These are phyloP conservation scores for Ascodesmis nigricans DNA, from an alignment of 495 filamentous ascomycete genomes.

Conservation along the genomic window DNA sequence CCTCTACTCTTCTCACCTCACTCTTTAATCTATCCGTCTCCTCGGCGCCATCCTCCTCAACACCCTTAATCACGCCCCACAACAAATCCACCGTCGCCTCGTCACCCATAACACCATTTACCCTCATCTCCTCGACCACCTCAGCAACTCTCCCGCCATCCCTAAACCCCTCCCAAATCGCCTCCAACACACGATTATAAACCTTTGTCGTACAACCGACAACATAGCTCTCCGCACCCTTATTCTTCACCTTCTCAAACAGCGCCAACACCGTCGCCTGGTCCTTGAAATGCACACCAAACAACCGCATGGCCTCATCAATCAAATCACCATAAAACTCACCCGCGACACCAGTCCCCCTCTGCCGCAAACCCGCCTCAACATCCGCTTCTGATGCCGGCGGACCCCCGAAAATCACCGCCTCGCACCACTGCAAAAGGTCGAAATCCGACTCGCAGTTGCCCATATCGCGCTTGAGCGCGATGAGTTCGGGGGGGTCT, in stretches of 20 bases:
- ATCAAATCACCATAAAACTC: no score
- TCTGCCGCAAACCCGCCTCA: no score
- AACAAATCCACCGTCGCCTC: slow-evolving; percentile 28
- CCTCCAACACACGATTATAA: slow-evolving; percentile 39
- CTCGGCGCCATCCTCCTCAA: no score
- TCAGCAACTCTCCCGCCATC: slow-evolving; percentile 33
- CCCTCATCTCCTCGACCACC: slow-evolving; percentile 40
- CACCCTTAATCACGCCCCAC: slow-evolving; percentile 9
- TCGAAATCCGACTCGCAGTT: slow-evolving; percentile 11
- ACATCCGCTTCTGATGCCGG: no score
- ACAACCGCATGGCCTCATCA: slow-evolving; percentile 10
- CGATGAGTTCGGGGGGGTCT: neutral
- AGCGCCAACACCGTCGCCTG: slow-evolving; percentile 10
- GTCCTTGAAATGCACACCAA: slow-evolving; percentile 13
- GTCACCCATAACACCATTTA: slow-evolving; percentile 33
- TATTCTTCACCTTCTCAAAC: slow-evolving; percentile 27
- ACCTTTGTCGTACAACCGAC: slow-evolving; percentile 35
- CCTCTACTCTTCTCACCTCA: no score
- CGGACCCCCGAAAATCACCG: slow-evolving; percentile 11
- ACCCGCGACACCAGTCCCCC: no score
- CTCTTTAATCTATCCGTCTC: no score
- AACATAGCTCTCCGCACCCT: slow-evolving; percentile 35
- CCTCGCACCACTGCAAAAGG: slow-evolving; percentile 10
- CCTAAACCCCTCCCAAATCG: slow-evolving; percentile 32
- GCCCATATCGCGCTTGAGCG: slow-evolving; percentile 1